Base-by-base conservation (phyloP, 164 flowering plant genomes). In the Chimonanthus praecox region DNA sequence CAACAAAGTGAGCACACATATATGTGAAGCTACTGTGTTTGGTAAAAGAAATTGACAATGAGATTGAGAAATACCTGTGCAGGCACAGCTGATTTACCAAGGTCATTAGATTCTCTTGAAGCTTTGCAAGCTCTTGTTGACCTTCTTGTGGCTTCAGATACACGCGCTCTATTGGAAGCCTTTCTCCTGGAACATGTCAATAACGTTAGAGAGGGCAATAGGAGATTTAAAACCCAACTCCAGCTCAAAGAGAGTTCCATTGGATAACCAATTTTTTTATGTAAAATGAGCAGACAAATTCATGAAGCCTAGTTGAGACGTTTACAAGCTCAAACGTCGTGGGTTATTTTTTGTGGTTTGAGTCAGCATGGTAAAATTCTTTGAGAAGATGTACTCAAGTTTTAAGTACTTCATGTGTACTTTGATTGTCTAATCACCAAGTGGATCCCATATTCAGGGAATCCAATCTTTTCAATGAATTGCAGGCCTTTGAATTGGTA, bases 121-220 rank as follows among this genome's bases (percentile, higher is more conserved):
- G 78, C 70, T 77, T 77, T 85, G 33, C 63, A 80, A 33, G 71
- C 74, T 81, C 79, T 88, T 72, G 86, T 70, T 9, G 82, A 79
- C 74, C 82, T 87, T 72, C 85, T 84, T 74, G 85, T 33, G 48
- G 72, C 78, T 74, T 77, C 88, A 62, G 84, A 21, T 9, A 80
- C 87, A 72, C 87, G 85, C 9, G 64, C 58, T 77, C 82, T 78
- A 43, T 72, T 73, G 45, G 88, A 80, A 10, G 77, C 73, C 79
- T 48, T 89, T 81, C 79, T 90, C 84, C 97, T 92, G 90, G 54
- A 74, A 49, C 33, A 33, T 33, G 33, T 33, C 33, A 33, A 33
- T 33, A 33, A 33, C 1, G 33, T 2, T 65, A 65, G 48, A 45
- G 45, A 45, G 10, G 3, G 10, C 43, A 10, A 33, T 63, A 9